A percentile compares a stretch with the other conserved stretches of the same genome.
Evolutionary conservation across 2,329 filamentous ascomycete genomes (phyloP).

Genomic region (Botrytis sinoallii): DNA sequence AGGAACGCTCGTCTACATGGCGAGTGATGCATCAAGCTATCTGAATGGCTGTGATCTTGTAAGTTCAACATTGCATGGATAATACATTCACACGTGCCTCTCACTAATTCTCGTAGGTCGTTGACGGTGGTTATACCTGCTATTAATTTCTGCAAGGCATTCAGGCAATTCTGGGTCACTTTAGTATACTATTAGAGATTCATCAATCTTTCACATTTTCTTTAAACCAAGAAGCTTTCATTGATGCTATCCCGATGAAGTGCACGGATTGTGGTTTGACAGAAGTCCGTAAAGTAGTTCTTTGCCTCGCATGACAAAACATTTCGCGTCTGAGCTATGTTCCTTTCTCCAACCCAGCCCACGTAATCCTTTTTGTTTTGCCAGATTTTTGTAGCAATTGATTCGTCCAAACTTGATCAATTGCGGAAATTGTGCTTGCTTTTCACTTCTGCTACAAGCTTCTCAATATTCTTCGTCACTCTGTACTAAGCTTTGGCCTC

Average conservation of each 20-base stretch:
- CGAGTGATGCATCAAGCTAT: conserved; percentile 32
- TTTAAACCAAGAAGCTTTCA: background rate
- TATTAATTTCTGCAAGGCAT: conserved; percentile 22
- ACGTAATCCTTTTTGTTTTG: background rate
- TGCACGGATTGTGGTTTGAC: background rate
- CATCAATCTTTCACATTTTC: background rate
- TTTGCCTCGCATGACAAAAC: background rate
- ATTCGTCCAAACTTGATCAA: background rate
- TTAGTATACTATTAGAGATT: background rate
- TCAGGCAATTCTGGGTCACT: conserved; percentile 9
- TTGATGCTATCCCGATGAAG: background rate
- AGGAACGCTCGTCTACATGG: conserved; percentile 37
- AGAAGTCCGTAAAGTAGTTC: background rate
- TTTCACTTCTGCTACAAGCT: background rate
- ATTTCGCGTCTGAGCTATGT: background rate
- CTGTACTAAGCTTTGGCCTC: background rate
- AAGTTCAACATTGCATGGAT: conserved; percentile 13
- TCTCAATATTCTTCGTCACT: background rate
- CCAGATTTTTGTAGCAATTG: background rate
- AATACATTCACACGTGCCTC: background rate
- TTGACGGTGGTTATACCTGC: conserved; percentile 30
- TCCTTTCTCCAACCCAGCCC: background rate
- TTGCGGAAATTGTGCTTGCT: background rate
- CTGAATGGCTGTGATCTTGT: conserved; percentile 32
- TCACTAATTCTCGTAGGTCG: conserved; percentile 21